These are phyloP conservation scores for Lipomyces chichibuensis DNA, from an alignment of 805 yeast genomes.

Conservation along the genomic window DNA sequence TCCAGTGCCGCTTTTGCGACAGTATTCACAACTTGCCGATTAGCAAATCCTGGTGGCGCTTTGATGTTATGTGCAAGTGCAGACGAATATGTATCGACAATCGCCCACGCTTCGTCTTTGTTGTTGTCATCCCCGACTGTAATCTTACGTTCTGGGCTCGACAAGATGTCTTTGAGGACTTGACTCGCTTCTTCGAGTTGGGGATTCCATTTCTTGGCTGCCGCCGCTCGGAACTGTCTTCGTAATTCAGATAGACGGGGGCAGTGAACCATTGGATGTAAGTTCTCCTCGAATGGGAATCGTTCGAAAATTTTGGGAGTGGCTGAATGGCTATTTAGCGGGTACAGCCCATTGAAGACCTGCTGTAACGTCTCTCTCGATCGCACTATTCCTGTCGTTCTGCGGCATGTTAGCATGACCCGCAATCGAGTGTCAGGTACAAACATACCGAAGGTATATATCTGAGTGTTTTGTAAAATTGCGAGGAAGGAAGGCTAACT, in stretches of 20 bases:
- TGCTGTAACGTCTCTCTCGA: conserved; percentile 36
- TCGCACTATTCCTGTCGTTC: conserved; percentile 33
- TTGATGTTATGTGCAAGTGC: conserved; percentile 25
- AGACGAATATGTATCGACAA: conserved; percentile 32
- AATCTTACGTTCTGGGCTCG: conserved; percentile 10
- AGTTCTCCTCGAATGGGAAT: conserved; percentile 35
- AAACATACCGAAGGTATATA: conserved; percentile 25
- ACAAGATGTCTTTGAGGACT: conserved; percentile 17
- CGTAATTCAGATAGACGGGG: conserved; percentile 30
- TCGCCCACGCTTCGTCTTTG: conserved; percentile 30
- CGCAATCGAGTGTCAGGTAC: background rate
- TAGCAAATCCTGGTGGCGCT: conserved; percentile 23
- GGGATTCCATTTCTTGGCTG: conserved; percentile 34
- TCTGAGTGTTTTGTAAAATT: conserved; percentile 18
- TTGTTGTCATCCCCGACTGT: conserved; percentile 11
- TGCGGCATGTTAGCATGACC: background rate
- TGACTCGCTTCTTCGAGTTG: conserved; percentile 21
- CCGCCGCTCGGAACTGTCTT: conserved; percentile 26
- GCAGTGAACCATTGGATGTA: conserved; percentile 31
- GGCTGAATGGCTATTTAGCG: conserved; percentile 17
- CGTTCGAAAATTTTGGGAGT: conserved; percentile 31
- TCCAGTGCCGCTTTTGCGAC: conserved; percentile 29
- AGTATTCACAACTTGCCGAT: conserved; percentile 17
- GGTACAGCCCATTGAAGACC: conserved; percentile 35
- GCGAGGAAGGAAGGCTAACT: conserved; percentile 28